These are phyloP conservation scores for Taphrina betulina DNA, from an alignment of 1,139 yeast species.

Conservation along the genomic window DNA sequence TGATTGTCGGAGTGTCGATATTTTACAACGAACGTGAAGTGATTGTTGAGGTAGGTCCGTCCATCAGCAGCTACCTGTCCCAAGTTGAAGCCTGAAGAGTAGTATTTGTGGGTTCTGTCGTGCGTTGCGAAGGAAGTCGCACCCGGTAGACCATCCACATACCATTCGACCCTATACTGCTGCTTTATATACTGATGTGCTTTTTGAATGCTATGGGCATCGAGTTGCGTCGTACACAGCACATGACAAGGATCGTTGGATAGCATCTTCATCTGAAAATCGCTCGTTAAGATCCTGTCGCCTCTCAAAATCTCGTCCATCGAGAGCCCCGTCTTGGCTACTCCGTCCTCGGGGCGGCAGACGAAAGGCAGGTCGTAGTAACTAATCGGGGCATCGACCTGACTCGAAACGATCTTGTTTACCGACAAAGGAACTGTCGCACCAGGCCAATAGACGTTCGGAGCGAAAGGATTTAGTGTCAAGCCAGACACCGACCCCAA, in stretches of 20 bases:
- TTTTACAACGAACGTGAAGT: conserved; percentile 74
- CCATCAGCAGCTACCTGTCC: conserved; percentile 63
- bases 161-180: conserved; percentile 81
- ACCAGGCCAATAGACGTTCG: conserved; percentile 47
- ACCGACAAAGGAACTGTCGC: conserved; percentile 69
- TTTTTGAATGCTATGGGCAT: conserved; percentile 52
- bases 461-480: conserved; percentile 19
- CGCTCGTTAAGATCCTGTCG: conserved; percentile 75
- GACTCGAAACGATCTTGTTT: conserved; percentile 74
- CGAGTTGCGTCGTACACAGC: conserved; percentile 63
- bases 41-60: conserved; percentile 66
- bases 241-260: conserved; percentile 63
- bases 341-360: conserved; percentile 62
- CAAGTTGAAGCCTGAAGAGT: conserved; percentile 82
- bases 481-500: background rate
- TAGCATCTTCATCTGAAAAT: conserved; percentile 61
- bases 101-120: conserved; percentile 61
- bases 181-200: conserved; percentile 64
- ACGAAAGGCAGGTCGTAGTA: conserved; percentile 78
- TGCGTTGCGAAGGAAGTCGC: conserved; percentile 78
- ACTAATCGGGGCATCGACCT: conserved; percentile 73
- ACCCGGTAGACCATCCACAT: conserved; percentile 73
- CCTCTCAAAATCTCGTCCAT: conserved; percentile 78
- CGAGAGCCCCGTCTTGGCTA: conserved; percentile 64
- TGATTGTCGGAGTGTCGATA: conserved; percentile 56